A percentile compares a stretch with the other conserved stretches of the same genome.
Evolutionary conservation across 805 yeast species (phyloP).

Genomic region (Yamadazyma philogaea): DNA sequence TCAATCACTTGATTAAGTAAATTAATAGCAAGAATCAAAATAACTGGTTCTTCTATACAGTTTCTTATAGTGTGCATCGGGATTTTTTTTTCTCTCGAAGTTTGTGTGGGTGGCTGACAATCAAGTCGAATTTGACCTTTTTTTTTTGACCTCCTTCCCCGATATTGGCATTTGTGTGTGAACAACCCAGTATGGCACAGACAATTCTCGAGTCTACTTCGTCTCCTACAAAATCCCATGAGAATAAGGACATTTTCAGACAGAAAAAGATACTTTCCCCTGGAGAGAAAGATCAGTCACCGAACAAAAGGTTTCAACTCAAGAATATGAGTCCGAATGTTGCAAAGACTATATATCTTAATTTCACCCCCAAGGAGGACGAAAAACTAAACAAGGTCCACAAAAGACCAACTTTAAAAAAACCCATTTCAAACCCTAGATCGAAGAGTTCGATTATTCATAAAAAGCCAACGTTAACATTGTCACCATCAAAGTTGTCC

Average conservation of each 20-base stretch:
- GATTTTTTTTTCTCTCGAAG: slow-evolving; percentile 3
- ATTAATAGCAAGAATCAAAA: slow-evolving; percentile 8
- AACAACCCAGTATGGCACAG: background rate
- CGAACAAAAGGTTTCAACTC: slow-evolving; percentile 25
- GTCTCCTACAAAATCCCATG: slow-evolving; percentile 7
- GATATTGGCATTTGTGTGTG: background rate
- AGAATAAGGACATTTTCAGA: slow-evolving; percentile 1
- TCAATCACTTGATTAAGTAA: slow-evolving; percentile 4
- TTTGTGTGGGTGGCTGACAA: slow-evolving; percentile 5
- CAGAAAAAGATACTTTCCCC: slow-evolving; percentile 11
- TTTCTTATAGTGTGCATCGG: background rate
- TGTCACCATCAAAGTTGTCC: slow-evolving; percentile 25
- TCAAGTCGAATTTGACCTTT: background rate
- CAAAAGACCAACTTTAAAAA: slow-evolving; percentile 15
- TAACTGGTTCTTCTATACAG: slow-evolving; percentile 3
- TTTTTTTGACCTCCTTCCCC: background rate
- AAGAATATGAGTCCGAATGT: slow-evolving; percentile 39
- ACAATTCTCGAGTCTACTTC: slow-evolving; percentile 1
- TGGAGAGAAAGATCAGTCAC: slow-evolving; percentile 10
- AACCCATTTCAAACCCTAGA: slow-evolving; percentile 21
- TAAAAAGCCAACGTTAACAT: slow-evolving; percentile 14
- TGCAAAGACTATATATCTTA: slow-evolving; percentile 23
- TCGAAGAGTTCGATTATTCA: slow-evolving; percentile 25
- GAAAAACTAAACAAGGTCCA: slow-evolving; percentile 6
- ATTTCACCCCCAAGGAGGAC: slow-evolving; percentile 12